Evolutionary conservation across 108 stramenopile genomes (phyloP).

Genomic region (Aurantiochytrium sp.): DNA sequence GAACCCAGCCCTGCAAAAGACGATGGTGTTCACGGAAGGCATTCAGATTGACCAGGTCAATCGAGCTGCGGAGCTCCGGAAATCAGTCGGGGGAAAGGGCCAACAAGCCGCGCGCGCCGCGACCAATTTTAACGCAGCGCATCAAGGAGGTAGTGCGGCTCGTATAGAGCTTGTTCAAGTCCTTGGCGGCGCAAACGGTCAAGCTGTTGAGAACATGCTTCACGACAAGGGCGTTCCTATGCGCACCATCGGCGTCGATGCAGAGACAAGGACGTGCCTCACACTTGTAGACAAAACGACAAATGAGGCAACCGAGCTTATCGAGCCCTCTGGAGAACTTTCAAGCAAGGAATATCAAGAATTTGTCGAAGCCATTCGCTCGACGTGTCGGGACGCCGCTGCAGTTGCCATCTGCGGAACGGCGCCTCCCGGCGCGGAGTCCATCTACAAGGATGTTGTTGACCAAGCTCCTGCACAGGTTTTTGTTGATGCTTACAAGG

Average conservation of each 20-base stretch:
- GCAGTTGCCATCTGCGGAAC: neutral
- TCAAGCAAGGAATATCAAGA: neutral
- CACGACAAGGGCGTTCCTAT: neutral
- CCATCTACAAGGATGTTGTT: neutral
- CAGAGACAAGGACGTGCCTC: neutral
- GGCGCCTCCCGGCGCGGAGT: neutral
- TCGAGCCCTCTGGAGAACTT: neutral
- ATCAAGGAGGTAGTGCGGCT: neutral
- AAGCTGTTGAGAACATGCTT: neutral
- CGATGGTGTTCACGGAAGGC: neutral
- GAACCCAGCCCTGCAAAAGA: conserved; percentile 19
- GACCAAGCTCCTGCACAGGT: neutral
- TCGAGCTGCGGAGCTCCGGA: neutral
- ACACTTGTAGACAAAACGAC: neutral
- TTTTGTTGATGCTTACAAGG: neutral
- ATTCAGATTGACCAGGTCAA: neutral
- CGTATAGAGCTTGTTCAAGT: neutral
- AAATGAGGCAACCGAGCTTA: neutral
- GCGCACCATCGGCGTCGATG: neutral
- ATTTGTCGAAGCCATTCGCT: neutral
- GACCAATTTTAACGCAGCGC: neutral
- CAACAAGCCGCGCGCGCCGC: neutral
- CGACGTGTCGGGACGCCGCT: neutral
- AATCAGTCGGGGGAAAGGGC: conserved; percentile 6
- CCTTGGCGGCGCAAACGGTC: neutral